phyloP scores from a whole-genome alignment of 2,329 filamentous ascomycete species.

The Fusarium euwallaceae region DNA sequence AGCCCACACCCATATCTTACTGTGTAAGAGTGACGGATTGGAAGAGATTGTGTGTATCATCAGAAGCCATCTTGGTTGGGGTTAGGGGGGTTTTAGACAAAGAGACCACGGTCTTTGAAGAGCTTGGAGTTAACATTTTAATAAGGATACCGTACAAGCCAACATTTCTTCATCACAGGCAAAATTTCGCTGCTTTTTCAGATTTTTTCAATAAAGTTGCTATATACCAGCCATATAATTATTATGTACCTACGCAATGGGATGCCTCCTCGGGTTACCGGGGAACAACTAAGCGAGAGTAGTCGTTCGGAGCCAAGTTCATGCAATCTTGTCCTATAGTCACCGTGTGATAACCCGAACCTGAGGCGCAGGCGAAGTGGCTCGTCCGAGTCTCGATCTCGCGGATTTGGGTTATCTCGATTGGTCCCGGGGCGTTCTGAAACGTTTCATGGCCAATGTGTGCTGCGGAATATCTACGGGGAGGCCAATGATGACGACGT shows the following conservation, averaged over 20 bases:
- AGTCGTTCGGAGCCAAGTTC: neutral
- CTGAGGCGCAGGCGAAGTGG: conserved; percentile 13
- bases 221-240: neutral
- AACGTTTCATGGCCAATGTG: conserved; percentile 30
- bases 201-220: conserved; percentile 4
- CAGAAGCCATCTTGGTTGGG: conserved; percentile 14
- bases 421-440: conserved; percentile 19
- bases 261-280: neutral
- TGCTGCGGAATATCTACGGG: neutral
- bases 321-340: neutral
- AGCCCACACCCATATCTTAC: neutral
- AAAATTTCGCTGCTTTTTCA: conserved; percentile 21
- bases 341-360: neutral
- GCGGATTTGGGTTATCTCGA: neutral
- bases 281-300: neutral
- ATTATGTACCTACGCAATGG: neutral
- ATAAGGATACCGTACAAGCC: conserved; percentile 35
- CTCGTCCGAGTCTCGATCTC: neutral
- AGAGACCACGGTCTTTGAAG: conserved; percentile 11
- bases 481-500: conserved; percentile 13
- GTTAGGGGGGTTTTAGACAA: neutral
- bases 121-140: conserved; percentile 36
- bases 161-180: conserved; percentile 14
- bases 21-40: conserved; percentile 10
- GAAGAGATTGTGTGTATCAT: conserved; percentile 29